Evolutionary conservation across 345 rosid genomes (phyloP), one percentile per base, ranked within the genome.

Genomic region (Erodium maritimum): DNA sequence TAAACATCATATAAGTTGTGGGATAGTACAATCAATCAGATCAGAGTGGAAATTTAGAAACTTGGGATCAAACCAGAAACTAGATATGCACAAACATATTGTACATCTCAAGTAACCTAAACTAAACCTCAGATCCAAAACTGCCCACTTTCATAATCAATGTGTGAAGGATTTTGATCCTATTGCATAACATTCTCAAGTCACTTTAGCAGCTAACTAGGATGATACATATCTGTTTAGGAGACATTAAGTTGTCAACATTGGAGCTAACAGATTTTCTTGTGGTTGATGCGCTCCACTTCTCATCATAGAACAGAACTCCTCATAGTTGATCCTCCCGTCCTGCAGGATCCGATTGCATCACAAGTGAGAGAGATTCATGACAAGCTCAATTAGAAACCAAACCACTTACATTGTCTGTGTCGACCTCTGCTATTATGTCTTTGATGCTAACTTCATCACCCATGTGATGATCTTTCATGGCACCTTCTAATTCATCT

Each of bases 231-330:
- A 8, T 29, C 34, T 29, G 34, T 29, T 29, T 8, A 29, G 14
- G 48, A 42, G 2, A 12, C 14, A 12, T 42, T 16, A 42, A 14
- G 48, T 14, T 42, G 16, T 10, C 3, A 14, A 7, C 11, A 46
- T 33, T 34, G 62, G 21, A 65, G 60, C 50, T 77, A 84, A 53
- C 72, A 65, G 33, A 61, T 78, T 42, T 5, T 29, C 37, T 29
- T 42, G 48, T 57, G 65, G 67, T 61, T 64, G 78, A 50, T 70
- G 81, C 22, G 53, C 54, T 21, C 87, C 88, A 54, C 82, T 79
- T 75, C 83, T 82, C 95, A 91, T 82, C 91, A 88, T 91, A 13
- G 82, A 23, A 62, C 88, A 74, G 65, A 91, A 91, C 37, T 87
- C 97, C 37, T 87, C 83, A n/a, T 79, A 85, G 81, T 83, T 73